These are phyloP conservation scores for Malus hybrid DNA, from an alignment of 331 rosid genomes.

Conservation along the genomic window DNA sequence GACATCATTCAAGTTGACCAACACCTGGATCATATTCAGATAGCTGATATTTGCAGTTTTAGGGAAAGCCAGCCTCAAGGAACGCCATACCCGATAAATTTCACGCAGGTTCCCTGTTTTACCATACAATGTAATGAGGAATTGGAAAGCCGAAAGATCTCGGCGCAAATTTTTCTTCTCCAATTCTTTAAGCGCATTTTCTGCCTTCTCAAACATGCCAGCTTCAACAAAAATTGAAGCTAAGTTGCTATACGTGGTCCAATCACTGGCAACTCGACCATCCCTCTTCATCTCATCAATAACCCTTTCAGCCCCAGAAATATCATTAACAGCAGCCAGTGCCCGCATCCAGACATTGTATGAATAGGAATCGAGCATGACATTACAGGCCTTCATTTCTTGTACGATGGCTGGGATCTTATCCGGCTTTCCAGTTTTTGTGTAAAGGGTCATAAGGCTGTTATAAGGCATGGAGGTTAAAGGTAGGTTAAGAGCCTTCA, in stretches of 20 bases:
- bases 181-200: slow-evolving; percentile 68
- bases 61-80: slow-evolving; percentile 75
- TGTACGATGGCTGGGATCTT: slow-evolving; percentile 59
- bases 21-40: slow-evolving; percentile 71
- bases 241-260: slow-evolving; percentile 86
- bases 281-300: slow-evolving; percentile 85
- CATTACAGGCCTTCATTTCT: slow-evolving; percentile 61
- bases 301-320: slow-evolving; percentile 78
- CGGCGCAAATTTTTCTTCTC: slow-evolving; percentile 59
- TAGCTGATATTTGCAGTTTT: slow-evolving; percentile 80
- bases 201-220: slow-evolving; percentile 60
- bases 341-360: slow-evolving; percentile 93
- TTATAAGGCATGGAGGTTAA: slow-evolving; percentile 62
- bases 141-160: slow-evolving; percentile 69
- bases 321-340: slow-evolving; percentile 64
- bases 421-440: slow-evolving; percentile 49
- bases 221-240: slow-evolving; percentile 75
- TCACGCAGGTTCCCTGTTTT: slow-evolving; percentile 52
- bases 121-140: slow-evolving; percentile 77
- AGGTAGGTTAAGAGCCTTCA: slow-evolving; percentile 75
- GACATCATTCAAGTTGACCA: slow-evolving; percentile 68
- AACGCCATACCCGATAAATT: slow-evolving; percentile 85
- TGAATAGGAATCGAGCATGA: slow-evolving; percentile 55
- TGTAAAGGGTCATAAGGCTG: slow-evolving; percentile 81
- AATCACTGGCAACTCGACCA: slow-evolving; percentile 63